Base-by-base conservation (phyloP, 495 filamentous ascomycete genomes). In the Talaromyces ruber region DNA sequence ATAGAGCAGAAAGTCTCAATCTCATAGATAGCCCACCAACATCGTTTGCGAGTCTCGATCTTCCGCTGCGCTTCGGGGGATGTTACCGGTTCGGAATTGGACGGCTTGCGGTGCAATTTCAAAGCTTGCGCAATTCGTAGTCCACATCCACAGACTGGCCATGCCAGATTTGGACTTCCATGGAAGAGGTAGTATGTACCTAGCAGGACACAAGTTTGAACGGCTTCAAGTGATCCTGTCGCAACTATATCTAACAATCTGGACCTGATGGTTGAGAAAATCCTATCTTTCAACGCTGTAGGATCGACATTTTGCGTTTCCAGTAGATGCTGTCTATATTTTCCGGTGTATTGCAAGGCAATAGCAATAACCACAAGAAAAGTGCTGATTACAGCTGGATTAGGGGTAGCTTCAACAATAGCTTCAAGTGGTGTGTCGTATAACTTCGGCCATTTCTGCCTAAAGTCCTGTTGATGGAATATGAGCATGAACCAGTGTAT, bases 11-110 rank as follows among this genome's bases (percentile, higher is more conserved):
- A 75, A 0, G 70, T 75, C 39, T 76, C 74, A 30, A 74, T 74
- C 16, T 73, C 74, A 51, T 76, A 77, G 18, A 75, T 74, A 21
- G 73, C 72, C 70, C 74, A 76, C 74, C 74, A 77, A 14, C 73
- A 71, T 6, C 72, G 66, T 47, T 76, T 77, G n/a, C 71, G 37
- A 1, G 70, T 67, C 62, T 74, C 72, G 26, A 65, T 59, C n/a
- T 65, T 57, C 24, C 45, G 64, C 4, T 53, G 64, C 43, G 30
- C 45, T 11, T 45, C 58, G 0, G 60, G 25, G 7, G 24, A 58
- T 16, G 12, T 34, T 34, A 34, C 12, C 12, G 11, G 9, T 11
- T 34, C 30, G 12, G 30, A 12, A 34, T 1, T 34, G 12, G 30
- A 6, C 12, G 30, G 12, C 30, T 34, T 34, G 30, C 30, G 70